Evolutionary conservation across 371 early-diverging fungal species (phyloP).

Genomic region (Batrachochytrium dendrobatidis): DNA sequence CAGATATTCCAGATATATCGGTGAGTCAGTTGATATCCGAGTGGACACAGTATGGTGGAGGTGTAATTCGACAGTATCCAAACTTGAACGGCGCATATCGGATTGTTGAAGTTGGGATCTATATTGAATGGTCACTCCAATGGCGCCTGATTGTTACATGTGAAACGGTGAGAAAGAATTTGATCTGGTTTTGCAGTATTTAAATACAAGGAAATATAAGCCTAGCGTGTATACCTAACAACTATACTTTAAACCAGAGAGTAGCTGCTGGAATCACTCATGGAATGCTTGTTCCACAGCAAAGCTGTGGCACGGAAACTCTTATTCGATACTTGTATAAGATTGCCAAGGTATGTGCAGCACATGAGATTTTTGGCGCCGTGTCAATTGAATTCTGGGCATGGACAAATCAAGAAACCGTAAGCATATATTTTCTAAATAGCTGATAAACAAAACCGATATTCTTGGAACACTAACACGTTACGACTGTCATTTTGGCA

Average conservation of each 20-base stretch:
- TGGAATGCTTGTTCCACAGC: conserved; percentile 5
- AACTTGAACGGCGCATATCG: neutral
- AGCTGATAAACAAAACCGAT: neutral
- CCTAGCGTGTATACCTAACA: too few relatives aligned
- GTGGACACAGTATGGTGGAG: neutral
- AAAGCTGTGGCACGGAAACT: conserved; percentile 4
- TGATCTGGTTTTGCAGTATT: too few relatives aligned
- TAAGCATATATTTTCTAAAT: neutral
- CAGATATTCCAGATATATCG: too few relatives aligned
- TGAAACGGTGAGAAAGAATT: conserved; percentile 2
- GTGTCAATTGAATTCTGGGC: conserved; percentile 5
- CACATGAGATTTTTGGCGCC: conserved; percentile 7
- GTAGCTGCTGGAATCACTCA: neutral
- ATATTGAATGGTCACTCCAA: conserved; percentile 5
- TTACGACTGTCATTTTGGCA: neutral
- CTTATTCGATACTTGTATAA: conserved; percentile 1
- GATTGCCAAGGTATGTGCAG: conserved; percentile 3
- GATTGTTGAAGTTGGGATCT: conserved; percentile 4
- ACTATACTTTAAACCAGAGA: too few relatives aligned
- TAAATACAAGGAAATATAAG: too few relatives aligned
- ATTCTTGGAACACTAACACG: neutral
- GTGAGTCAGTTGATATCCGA: neutral
- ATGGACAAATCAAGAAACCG: neutral
- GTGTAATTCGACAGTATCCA: conserved; percentile 1
- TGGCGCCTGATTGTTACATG: conserved; percentile 5